Evolutionary conservation across 148 eudicot genomes (phyloP).

Genomic region (Amaranthus cruentus): DNA sequence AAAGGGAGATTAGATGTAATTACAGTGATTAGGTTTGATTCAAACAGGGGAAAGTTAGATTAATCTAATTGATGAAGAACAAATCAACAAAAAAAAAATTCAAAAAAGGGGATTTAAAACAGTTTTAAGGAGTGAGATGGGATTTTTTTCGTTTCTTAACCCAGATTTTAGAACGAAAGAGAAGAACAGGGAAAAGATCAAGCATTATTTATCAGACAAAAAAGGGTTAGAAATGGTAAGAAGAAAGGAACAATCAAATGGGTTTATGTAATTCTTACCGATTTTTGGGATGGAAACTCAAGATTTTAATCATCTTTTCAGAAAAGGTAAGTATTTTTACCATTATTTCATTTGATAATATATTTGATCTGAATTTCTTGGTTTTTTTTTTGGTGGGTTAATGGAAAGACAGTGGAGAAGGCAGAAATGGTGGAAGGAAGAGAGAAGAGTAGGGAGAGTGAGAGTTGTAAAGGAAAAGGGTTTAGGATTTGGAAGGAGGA

Average conservation of each 20-base stretch:
- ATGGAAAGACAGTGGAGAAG: neutral
- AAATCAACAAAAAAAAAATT: neutral
- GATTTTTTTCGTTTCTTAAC: conserved; percentile 57
- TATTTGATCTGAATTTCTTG: neutral
- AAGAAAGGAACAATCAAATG: neutral
- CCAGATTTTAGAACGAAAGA: conserved; percentile 43
- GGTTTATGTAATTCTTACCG: conserved; percentile 1
- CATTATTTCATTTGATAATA: no score
- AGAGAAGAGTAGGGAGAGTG: neutral
- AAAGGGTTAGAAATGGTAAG: neutral
- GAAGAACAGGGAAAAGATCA: conserved; percentile 37
- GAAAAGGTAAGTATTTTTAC: no score
- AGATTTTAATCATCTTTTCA: neutral
- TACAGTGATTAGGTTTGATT: conserved; percentile 1
- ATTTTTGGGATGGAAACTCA: neutral
- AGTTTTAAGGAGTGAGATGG: neutral
- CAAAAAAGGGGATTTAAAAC: no score
- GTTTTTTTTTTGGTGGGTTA: neutral
- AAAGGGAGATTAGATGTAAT: conserved; percentile 4
- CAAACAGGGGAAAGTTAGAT: conserved; percentile 14
- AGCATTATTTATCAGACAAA: conserved; percentile 29
- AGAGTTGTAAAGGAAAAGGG: conserved; percentile 1
- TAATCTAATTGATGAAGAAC: neutral
- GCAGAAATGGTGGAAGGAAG: neutral
- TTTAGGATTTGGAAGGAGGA: conserved; percentile 22